Base-by-base conservation (phyloP, 2,329 filamentous ascomycete species). In the Exophiala dermatitidis region DNA sequence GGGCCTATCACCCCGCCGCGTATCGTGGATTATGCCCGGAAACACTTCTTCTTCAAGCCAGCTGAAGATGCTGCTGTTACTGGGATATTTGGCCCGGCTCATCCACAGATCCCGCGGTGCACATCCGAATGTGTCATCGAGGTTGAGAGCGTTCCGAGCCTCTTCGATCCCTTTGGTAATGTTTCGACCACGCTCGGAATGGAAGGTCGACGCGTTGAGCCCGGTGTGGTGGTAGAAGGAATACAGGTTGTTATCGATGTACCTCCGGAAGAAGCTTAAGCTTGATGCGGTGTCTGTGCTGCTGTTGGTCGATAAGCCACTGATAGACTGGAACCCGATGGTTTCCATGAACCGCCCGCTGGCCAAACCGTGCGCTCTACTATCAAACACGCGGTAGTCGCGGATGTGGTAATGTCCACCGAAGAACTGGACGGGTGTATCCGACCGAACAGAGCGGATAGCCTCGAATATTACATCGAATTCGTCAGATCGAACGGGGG, bases 271-370 rank as follows among this genome's bases (percentile, higher is more conserved):
- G 66, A 95, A 96, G 1, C 74, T 77, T 41, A 95, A 96, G 1
- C 74, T 77, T 41, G 82, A 71, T 3, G 65, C 66, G 3, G 67
- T 60, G 0, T 71, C 53, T 28, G 55, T 52, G 19, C 63, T 69
- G 4, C 66, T 67, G 28, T 69, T 68, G 1, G 72, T 74, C 5
- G 71, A 71, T 19, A 84, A 66, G 1, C 88, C 88, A 52, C 85
- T 78, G 43, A 96, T 82, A 0, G 90, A 95, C 80, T 93, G 83
- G 79, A 93, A 97, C 1, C 91, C 91, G 46, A 97, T 84, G 0
- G 91, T 96, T 73, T 97, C 91, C 75, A 96, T 86, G 69, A 96
- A 97, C 0, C 91, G 81, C 3, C 91, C 91, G 62, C 88, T 93
- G 38, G 90, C 90, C 3, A 97, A 74, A 1, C 85, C 90, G 58